Percentiles rank a stretch among this genome's conserved stretches.
Conservation (phyloP, 345 rosid genomes). For the Lumnitzera racemosa region DNA sequence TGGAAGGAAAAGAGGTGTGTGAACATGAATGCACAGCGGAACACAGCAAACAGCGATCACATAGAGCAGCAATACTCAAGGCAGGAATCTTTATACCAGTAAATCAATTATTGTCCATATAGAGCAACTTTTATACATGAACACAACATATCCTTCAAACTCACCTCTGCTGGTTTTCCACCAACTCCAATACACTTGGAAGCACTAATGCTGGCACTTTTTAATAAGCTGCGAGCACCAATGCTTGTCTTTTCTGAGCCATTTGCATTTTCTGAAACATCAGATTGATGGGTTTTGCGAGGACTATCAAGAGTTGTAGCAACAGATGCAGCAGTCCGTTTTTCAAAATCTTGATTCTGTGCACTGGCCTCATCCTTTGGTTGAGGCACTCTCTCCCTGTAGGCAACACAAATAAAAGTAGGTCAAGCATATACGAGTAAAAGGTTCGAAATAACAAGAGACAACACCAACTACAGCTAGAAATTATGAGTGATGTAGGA, state of each 20-base stretch:
- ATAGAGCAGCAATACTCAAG: too few species aligned
- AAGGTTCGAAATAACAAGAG: too few species aligned
- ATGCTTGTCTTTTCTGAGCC: constrained; percentile 30
- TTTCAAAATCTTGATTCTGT: constrained; percentile 24
- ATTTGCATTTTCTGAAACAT: constrained; percentile 33
- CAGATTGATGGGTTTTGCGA: constrained; percentile 21
- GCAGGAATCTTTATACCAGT: too few species aligned
- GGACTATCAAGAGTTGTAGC: constrained; percentile 46
- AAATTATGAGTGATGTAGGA: too few species aligned
- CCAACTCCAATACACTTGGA: constrained; percentile 71
- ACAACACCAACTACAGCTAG: too few species aligned
- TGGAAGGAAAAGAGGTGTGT: too few species aligned
- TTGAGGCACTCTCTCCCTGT: constrained; percentile 80
- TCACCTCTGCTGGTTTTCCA: constrained; percentile 19
- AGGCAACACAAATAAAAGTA: constrained; percentile 8
- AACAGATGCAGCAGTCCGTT: constrained; percentile 37
- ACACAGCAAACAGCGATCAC: too few species aligned
- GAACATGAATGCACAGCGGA: too few species aligned
- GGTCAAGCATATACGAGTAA: background rate
- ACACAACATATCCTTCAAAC: constrained; percentile 11
- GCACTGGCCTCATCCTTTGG: constrained; percentile 43
- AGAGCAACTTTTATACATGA: too few species aligned
- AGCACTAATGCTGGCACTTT: constrained; percentile 95
- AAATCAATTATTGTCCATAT: too few species aligned
- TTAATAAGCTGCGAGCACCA: constrained; percentile 63